Evolutionary conservation across 768 basidiomycete genomes (phyloP), one percentile per base, ranked within the genome.

Genomic region (Tricholoma terreum): DNA sequence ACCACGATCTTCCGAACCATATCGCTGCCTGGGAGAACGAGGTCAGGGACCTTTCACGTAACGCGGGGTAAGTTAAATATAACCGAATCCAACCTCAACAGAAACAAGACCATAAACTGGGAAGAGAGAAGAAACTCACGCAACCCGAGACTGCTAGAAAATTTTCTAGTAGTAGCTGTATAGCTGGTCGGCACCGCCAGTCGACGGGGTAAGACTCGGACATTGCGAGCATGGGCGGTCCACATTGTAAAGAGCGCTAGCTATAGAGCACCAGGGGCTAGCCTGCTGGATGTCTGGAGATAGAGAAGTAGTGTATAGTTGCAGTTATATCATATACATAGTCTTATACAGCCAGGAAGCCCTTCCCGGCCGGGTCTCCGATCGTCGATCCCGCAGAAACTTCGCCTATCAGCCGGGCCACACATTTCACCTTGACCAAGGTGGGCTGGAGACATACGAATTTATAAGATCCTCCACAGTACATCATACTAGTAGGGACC

Each of bases 1-100:
- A 94, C 94, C 27, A 80, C 81, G 66, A 97, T 95, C 71, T 89
- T 90, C 70, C 83, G 80, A 30, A 51, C 45, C 64, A 69, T 67
- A 42, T 67, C 62, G 30, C 30, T 46, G 38, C 45, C 48, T 56
- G 55, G 11, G 46, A 36, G 35, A 38, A 40, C 40, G 12, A 36
- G 24, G 21, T 35, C 35, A 50, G 55, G 27, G 30, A 30, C 34
- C 17, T n/a, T 55, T 35, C 24, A 50, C 24, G 24, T 42, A 27
- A 43, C 31, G 48, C 42, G 36, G 38, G 5, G 51, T 46, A 43
- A 54, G 36, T 30, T 31, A 54, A 30, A 54, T 49, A 48, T 48
- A 49, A 31, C 27, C 30, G 6, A 10, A 11, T 27, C 42, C 19
- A 10, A 21, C 10, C 21, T 12, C 19, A 2, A n/a, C 36, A 6